Percentiles rank a stretch among this genome's conserved stretches.
Evolutionary conservation across 768 basidiomycete genomes (phyloP).

Genomic region (Lactifluus echinatus): DNA sequence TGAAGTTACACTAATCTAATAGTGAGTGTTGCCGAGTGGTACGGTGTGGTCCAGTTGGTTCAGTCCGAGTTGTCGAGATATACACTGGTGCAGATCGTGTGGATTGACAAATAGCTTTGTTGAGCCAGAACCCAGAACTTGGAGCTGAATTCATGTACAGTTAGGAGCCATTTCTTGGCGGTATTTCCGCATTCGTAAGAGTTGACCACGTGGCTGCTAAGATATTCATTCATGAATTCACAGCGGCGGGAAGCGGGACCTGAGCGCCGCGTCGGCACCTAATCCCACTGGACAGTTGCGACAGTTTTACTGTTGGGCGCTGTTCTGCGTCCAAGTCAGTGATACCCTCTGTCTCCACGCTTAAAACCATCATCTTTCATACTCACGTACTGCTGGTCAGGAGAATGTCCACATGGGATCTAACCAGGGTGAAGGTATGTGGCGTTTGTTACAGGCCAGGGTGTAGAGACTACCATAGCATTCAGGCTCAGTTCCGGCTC

Average conservation of each 20-base stretch:
- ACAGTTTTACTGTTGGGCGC: neutral
- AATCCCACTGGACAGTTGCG: neutral
- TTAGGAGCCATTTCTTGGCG: neutral
- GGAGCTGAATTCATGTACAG: too few species aligned
- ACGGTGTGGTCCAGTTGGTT: too few species aligned
- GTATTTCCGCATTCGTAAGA: neutral
- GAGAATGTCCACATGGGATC: slow-evolving; percentile 27
- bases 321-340: neutral
- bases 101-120: too few species aligned
- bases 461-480: slow-evolving; percentile 8
- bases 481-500: slow-evolving; percentile 52
- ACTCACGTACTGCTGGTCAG: neutral
- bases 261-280: neutral
- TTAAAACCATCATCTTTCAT: neutral
- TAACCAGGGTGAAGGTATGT: slow-evolving; percentile 28
- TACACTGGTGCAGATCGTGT: too few species aligned
- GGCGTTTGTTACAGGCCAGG: neutral
- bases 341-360: neutral
- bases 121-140: too few species aligned
- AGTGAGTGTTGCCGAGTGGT: too few species aligned
- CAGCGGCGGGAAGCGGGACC: neutral
- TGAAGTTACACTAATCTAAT: too few species aligned
- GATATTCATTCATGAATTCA: neutral
- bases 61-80: too few species aligned
- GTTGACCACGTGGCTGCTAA: neutral